These are phyloP conservation scores for Podospora pseudopauciseta DNA, from an alignment of 495 filamentous ascomycete species.

Conservation along the genomic window DNA sequence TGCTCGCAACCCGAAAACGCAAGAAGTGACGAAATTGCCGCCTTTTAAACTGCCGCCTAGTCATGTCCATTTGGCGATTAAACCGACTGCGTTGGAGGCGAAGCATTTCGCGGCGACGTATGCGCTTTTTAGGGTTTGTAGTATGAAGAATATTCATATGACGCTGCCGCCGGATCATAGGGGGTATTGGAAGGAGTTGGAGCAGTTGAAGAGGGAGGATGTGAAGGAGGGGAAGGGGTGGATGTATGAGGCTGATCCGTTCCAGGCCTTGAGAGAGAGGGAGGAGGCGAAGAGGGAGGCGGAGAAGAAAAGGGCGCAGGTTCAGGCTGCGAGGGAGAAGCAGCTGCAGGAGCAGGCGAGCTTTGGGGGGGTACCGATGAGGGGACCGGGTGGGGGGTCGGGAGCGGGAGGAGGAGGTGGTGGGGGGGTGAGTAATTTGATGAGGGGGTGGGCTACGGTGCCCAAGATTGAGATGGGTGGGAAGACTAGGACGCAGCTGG, in stretches of 20 bases:
- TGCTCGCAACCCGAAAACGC: slow-evolving; percentile 76
- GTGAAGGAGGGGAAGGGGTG: slow-evolving; percentile 71
- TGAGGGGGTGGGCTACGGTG: slow-evolving; percentile 76
- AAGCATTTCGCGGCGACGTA: slow-evolving; percentile 90
- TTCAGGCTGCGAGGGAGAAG: slow-evolving; percentile 59
- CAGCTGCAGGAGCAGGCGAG: slow-evolving; percentile 52
- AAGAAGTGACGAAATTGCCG: slow-evolving; percentile 65
- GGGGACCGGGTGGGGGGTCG: slow-evolving; percentile 23
- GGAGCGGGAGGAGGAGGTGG: slow-evolving; percentile 18
- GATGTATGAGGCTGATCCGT: slow-evolving; percentile 97
- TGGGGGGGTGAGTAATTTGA: slow-evolving; percentile 28
- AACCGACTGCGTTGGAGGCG: slow-evolving; percentile 79
- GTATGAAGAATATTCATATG: slow-evolving; percentile 90
- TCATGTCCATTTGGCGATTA: slow-evolving; percentile 62
- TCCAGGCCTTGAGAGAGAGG: slow-evolving; percentile 70
- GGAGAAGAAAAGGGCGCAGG: slow-evolving; percentile 67
- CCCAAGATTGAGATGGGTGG: slow-evolving; percentile 92
- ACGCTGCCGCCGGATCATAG: slow-evolving; percentile 87
- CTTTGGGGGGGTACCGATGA: slow-evolving; percentile 34
- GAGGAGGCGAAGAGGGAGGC: slow-evolving; percentile 67
- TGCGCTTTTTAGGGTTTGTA: slow-evolving; percentile 84
- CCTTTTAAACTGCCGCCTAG: slow-evolving; percentile 76
- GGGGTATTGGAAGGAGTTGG: slow-evolving; percentile 85
- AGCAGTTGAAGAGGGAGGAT: slow-evolving; percentile 72
- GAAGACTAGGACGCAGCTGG: slow-evolving; percentile 69